A percentile compares a stretch with the other conserved stretches of the same genome.
Evolutionary conservation across 805 yeast genomes (phyloP).

Genomic region (Ogataea sp.): DNA sequence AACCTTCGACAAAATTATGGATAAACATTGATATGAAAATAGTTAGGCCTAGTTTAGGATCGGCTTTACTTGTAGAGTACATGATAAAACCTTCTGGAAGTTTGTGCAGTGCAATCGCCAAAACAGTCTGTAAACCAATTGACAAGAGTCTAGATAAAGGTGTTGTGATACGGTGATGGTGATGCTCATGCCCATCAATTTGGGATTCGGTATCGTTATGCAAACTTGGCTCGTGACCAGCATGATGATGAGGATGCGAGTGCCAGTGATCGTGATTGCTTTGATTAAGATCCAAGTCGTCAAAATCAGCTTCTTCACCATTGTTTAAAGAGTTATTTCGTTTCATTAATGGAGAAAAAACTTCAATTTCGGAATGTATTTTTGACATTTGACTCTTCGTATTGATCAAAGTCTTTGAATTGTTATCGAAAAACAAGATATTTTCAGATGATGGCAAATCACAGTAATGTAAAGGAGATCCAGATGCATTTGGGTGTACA

Average conservation of each 20-base stretch:
- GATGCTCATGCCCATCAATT: constrained; percentile 27
- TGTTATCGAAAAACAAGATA: constrained; percentile 19
- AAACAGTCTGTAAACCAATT: constrained; percentile 83
- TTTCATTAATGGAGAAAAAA: constrained; percentile 23
- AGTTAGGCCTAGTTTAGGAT: constrained; percentile 63
- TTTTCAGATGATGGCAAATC: constrained; percentile 26
- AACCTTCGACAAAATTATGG: constrained; percentile 92
- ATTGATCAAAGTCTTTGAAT: constrained; percentile 17
- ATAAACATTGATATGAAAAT: constrained; percentile 80
- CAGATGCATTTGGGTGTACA: too few relatives aligned
- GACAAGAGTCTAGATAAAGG: constrained; percentile 73
- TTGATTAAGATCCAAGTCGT: not conserved
- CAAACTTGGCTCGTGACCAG: not conserved
- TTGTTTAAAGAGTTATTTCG: constrained; percentile 1
- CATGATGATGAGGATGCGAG: constrained; percentile 6
- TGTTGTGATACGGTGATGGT: constrained; percentile 75
- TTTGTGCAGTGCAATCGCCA: constrained; percentile 84
- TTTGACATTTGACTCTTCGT: constrained; percentile 15
- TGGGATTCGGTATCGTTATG: constrained; percentile 5
- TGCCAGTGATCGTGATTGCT: not conserved
- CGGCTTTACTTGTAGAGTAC: constrained; percentile 64
- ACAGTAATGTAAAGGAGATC: constrained; percentile 24
- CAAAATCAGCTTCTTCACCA: not conserved
- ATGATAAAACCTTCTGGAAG: constrained; percentile 93
- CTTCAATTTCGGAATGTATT: constrained; percentile 22